phyloP scores from a whole-genome alignment of 1,284 basidiomycete genomes.

The Ustilago trichophora region DNA sequence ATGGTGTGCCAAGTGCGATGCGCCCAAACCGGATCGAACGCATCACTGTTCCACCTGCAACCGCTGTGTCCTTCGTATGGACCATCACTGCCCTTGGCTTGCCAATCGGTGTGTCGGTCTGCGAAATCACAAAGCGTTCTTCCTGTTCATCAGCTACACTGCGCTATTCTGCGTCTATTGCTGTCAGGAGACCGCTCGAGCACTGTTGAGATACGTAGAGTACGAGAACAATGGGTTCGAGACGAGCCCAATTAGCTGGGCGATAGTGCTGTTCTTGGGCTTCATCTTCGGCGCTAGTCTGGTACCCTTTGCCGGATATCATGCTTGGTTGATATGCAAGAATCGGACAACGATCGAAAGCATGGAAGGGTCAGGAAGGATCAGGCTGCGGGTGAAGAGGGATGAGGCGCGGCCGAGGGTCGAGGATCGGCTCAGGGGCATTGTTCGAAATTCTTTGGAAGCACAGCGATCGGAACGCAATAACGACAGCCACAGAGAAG shows the following conservation, averaged over 20 bases:
- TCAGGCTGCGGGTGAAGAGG: slow-evolving; percentile 29
- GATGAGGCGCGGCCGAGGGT: slow-evolving; percentile 19
- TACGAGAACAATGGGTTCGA: slow-evolving; percentile 56
- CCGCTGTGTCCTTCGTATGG: slow-evolving; percentile 58
- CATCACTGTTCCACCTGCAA: slow-evolving; percentile 63
- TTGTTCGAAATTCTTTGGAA: slow-evolving; percentile 15
- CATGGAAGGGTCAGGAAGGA: slow-evolving; percentile 63
- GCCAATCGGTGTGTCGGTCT: slow-evolving; percentile 70
- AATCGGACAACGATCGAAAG: slow-evolving; percentile 67
- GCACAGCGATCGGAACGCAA: background rate
- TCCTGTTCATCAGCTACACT: slow-evolving; percentile 65
- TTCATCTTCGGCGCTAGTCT: slow-evolving; percentile 57
- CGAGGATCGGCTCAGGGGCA: slow-evolving; percentile 32
- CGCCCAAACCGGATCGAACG: slow-evolving; percentile 59
- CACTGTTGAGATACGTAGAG: slow-evolving; percentile 44
- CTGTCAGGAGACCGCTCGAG: slow-evolving; percentile 47
- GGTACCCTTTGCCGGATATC: slow-evolving; percentile 57
- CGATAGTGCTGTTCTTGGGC: slow-evolving; percentile 60
- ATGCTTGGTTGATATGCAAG: slow-evolving; percentile 62
- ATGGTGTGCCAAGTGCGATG: slow-evolving; percentile 59
- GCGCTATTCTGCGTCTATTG: slow-evolving; percentile 57
- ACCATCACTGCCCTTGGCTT: slow-evolving; percentile 70
- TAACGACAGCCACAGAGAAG: background rate
- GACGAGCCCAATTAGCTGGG: slow-evolving; percentile 65
- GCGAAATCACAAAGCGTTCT: slow-evolving; percentile 67